Evolutionary conservation across 2,329 filamentous ascomycete species (phyloP).

Genomic region (Aspergillus pseudoglaucus): DNA sequence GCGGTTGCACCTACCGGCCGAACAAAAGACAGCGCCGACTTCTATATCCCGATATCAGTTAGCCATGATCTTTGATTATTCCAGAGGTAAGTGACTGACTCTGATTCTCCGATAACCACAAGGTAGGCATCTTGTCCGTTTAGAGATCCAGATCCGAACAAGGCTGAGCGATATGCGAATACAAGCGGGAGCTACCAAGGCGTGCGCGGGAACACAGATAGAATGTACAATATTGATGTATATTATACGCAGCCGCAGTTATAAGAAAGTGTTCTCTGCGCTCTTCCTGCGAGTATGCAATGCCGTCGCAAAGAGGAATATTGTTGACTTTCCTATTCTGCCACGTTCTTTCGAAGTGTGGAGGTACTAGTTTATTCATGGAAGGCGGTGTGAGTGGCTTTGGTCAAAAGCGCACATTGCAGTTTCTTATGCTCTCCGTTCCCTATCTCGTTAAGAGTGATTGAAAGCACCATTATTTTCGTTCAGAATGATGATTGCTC

Average conservation of each 20-base stretch:
- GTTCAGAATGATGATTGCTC: neutral
- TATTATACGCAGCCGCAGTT: no score
- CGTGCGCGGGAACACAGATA: neutral
- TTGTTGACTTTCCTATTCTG: slow-evolving; percentile 13
- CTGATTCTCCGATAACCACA: slow-evolving; percentile 95
- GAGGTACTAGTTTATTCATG: slow-evolving; percentile 5
- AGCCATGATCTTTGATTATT: slow-evolving; percentile 10
- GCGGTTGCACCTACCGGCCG: slow-evolving; percentile 66
- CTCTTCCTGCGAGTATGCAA: neutral
- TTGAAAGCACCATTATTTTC: neutral
- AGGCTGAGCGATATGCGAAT: neutral
- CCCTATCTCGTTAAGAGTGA: neutral
- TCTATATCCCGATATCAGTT: slow-evolving; percentile 50
- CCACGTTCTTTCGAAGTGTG: slow-evolving; percentile 12
- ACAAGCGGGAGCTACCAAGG: neutral
- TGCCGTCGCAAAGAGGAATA: slow-evolving; percentile 1
- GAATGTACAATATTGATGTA: no score
- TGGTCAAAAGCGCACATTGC: neutral
- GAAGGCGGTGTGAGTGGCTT: slow-evolving; percentile 12
- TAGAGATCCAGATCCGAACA: neutral
- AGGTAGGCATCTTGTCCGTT: slow-evolving; percentile 62
- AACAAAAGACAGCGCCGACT: slow-evolving; percentile 95
- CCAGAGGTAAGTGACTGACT: slow-evolving; percentile 55
- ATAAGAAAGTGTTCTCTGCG: no score
- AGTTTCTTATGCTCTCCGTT: neutral